Conservation (phyloP, 2,329 filamentous ascomycete species). For the Paecilomyces formosus region DNA sequence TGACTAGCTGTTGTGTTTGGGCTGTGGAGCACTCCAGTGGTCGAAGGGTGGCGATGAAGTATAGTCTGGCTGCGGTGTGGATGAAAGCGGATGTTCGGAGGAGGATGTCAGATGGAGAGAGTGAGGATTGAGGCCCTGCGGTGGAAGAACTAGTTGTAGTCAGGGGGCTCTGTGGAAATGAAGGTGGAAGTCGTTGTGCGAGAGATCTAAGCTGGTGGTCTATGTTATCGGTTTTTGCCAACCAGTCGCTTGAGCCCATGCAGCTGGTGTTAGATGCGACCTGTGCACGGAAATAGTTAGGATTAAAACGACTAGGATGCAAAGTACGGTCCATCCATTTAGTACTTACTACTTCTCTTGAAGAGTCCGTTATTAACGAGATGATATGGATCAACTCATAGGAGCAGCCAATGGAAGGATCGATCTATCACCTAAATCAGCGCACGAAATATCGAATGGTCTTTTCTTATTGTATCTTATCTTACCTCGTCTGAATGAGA, state of each 20-base stretch:
- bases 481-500: conserved; percentile 5
- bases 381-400: conserved; percentile 8
- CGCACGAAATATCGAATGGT: neutral
- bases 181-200: conserved; percentile 4
- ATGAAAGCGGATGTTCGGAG: conserved; percentile 6
- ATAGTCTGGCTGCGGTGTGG: conserved; percentile 6
- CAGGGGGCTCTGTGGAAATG: neutral
- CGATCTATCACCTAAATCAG: conserved; percentile 3
- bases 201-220: conserved; percentile 5
- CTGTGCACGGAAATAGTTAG: neutral
- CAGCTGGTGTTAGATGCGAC: neutral
- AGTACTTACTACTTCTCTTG: conserved; percentile 6
- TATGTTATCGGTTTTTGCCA: neutral
- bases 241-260: neutral
- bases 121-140: neutral
- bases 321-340: no score
- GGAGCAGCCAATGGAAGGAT: conserved; percentile 8
- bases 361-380: conserved; percentile 6
- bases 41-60: conserved; percentile 8
- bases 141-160: neutral
- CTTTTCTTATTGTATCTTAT: neutral
- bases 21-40: conserved; percentile 1
- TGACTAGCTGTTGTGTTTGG: conserved; percentile 3
- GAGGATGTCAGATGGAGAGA: conserved; percentile 3
- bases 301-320: no score